Conservation (phyloP, 2,329 filamentous ascomycete genomes). For the Aspergillus tanneri region DNA sequence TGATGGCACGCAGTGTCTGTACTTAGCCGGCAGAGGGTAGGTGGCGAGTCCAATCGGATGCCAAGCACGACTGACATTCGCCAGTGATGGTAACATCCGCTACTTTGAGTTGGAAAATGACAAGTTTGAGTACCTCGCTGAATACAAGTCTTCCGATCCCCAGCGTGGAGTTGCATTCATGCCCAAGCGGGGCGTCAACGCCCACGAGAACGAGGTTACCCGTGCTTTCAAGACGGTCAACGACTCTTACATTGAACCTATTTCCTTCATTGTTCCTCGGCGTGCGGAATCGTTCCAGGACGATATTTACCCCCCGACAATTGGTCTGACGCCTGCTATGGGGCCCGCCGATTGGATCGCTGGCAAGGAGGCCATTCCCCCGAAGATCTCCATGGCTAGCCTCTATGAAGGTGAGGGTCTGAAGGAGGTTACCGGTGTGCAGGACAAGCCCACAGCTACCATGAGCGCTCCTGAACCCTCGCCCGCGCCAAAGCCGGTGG, state of each 20-base stretch:
- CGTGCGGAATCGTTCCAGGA: slow-evolving; percentile 94
- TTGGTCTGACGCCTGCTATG: slow-evolving; percentile 76
- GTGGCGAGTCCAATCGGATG: slow-evolving; percentile 27
- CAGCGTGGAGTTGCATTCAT: slow-evolving; percentile 93
- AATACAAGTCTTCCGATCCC: slow-evolving; percentile 95
- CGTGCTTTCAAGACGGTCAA: slow-evolving; percentile 96
- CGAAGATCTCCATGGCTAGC: slow-evolving; percentile 92
- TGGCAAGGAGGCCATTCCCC: slow-evolving; percentile 78
- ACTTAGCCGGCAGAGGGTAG: slow-evolving; percentile 94
- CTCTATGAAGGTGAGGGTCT: slow-evolving; percentile 82
- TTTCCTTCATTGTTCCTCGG: slow-evolving; percentile 95
- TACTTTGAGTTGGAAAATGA: slow-evolving; percentile 99
- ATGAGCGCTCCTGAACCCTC: slow-evolving; percentile 49
- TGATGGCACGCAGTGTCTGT: slow-evolving; percentile 90
- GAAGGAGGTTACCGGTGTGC: slow-evolving; percentile 64
- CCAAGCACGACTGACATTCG: slow-evolving; percentile 13
- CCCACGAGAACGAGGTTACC: slow-evolving; percentile 95
- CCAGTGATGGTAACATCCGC: slow-evolving; percentile 93
- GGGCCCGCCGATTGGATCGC: slow-evolving; percentile 79
- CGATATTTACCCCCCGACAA: slow-evolving; percentile 89
- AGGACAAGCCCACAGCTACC: slow-evolving; percentile 37
- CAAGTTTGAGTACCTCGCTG: slow-evolving; percentile 95
- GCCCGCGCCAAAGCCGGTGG: slow-evolving; percentile 43
- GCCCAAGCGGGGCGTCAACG: slow-evolving; percentile 91
- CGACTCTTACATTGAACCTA: slow-evolving; percentile 89